Evolutionary conservation across 768 basidiomycete species (phyloP).

Genomic region (Trametes cinnabarina): DNA sequence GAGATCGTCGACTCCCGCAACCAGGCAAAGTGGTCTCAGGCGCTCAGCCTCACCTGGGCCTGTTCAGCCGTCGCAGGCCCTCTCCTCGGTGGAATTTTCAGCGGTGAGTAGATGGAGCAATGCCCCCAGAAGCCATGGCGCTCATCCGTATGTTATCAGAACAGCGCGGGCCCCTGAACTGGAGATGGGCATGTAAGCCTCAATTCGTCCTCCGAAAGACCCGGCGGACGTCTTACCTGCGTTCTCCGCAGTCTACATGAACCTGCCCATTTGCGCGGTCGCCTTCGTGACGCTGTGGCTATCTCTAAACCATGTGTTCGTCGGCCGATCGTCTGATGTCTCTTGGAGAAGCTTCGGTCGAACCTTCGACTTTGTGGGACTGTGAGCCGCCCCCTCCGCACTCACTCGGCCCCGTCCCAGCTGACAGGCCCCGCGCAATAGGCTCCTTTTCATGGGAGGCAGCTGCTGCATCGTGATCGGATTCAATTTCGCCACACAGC

Average conservation of each 20-base stretch:
- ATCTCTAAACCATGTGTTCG: slow-evolving; percentile 58
- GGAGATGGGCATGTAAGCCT: slow-evolving; percentile 85
- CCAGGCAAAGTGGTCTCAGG: slow-evolving; percentile 83
- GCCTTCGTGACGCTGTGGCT: slow-evolving; percentile 55
- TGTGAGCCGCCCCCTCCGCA: slow-evolving; percentile 47
- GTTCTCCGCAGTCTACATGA: slow-evolving; percentile 67
- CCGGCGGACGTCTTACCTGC: background rate
- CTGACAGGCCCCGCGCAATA: slow-evolving; percentile 30
- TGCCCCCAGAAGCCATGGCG: background rate
- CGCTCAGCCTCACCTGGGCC: slow-evolving; percentile 82
- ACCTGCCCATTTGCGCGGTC: slow-evolving; percentile 69
- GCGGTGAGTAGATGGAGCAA: slow-evolving; percentile 46
- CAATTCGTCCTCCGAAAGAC: slow-evolving; percentile 4
- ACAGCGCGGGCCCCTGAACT: slow-evolving; percentile 41
- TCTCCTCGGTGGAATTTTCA: slow-evolving; percentile 79
- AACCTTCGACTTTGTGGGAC: slow-evolving; percentile 74
- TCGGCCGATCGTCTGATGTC: slow-evolving; percentile 44
- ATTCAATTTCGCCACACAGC: slow-evolving; percentile 69
- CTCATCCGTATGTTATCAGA: slow-evolving; percentile 5
- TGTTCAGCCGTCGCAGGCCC: slow-evolving; percentile 85
- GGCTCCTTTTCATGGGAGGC: slow-evolving; percentile 70
- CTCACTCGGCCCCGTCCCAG: slow-evolving; percentile 4
- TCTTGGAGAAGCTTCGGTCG: slow-evolving; percentile 55
- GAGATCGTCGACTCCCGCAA: slow-evolving; percentile 72
- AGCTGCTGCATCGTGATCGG: slow-evolving; percentile 75